Base-by-base conservation (phyloP, 1,139 yeast species). In the Blastobotrys buckinghamii region DNA sequence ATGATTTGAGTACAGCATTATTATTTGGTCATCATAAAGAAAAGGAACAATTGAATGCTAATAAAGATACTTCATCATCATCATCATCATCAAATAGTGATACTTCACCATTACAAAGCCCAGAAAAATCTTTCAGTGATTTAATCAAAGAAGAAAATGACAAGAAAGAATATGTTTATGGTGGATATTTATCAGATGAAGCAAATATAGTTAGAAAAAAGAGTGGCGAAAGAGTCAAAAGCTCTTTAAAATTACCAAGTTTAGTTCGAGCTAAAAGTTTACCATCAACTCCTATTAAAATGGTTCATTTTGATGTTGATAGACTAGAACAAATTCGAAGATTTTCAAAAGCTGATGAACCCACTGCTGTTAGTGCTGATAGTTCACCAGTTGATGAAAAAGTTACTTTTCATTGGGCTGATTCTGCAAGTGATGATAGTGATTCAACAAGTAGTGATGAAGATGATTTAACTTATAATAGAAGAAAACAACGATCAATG, bases 161-260 rank as follows among this genome's bases (percentile, higher is more conserved):
- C 3, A 13, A 27, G 5, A 42, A 24, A 35, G 24, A 42, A 24
- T 47, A 48, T 38, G n/a, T 29, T 29, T 29, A 29, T 29, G 32
- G 32, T 12, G 32, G n/a, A 3, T 29, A 13, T 29, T 36, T 52
- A 17, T 44, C 42, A 34, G 48, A 30, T 30, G 48, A 39, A 26
- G 30, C 29, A 5, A 44, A 50, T 62, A 60, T 84, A 44, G 74
- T 83, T 4, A 77, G 88, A 22, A 84, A 82, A 62, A 87, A 87
- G 66, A 79, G 87, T 4, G 95, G 95, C 22, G 95, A 87, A 62
- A 70, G 84, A 37, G 84, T 87, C 44, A 84, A 85, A 61, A 79
- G 90, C 3, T 81, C 87, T 22, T 71, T 87, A 48, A 84, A 82
- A 61, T 63, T 72, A 49, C 76, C 70, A 51, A 68, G 68, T 39